Percentiles rank a stretch among this genome's conserved stretches.
Evolutionary conservation across 1,284 basidiomycete genomes (phyloP).

Genomic region (Macrocystidia cucumis): DNA sequence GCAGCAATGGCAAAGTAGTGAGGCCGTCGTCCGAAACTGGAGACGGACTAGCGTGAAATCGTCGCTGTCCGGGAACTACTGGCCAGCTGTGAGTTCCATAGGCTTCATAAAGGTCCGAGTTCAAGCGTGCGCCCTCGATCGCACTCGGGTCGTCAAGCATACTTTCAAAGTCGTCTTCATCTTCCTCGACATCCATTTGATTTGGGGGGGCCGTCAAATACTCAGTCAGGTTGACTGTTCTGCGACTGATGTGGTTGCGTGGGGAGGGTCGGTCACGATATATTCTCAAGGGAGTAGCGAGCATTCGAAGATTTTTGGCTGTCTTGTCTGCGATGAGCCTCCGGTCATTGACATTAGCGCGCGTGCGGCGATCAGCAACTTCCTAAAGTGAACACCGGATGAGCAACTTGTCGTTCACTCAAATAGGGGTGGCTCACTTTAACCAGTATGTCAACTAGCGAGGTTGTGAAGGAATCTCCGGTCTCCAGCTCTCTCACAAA

Average conservation of each 20-base stretch:
- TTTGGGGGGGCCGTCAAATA: slow-evolving; percentile 41
- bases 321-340: slow-evolving; percentile 58
- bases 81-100: slow-evolving; percentile 21
- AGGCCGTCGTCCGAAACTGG: slow-evolving; percentile 23
- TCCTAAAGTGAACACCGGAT: slow-evolving; percentile 35
- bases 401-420: neutral
- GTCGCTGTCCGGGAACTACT: neutral
- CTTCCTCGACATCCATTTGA: slow-evolving; percentile 50
- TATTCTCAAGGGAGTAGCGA: slow-evolving; percentile 43
- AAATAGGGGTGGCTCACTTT: slow-evolving; percentile 45
- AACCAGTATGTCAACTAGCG: slow-evolving; percentile 62
- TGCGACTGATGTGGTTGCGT: slow-evolving; percentile 24
- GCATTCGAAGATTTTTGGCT: slow-evolving; percentile 45
- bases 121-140: slow-evolving; percentile 46
- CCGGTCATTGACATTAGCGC: slow-evolving; percentile 42
- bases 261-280: slow-evolving; percentile 36
- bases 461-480: slow-evolving; percentile 68
- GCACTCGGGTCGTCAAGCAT: slow-evolving; percentile 25
- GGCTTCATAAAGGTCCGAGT: slow-evolving; percentile 49
- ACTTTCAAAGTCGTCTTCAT: slow-evolving; percentile 46
- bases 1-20: slow-evolving; percentile 8
- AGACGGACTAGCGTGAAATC: slow-evolving; percentile 16
- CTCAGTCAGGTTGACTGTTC: slow-evolving; percentile 32
- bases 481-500: slow-evolving; percentile 67
- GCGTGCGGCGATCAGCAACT: slow-evolving; percentile 57